Conservation (phyloP, 805 yeast species). For the Starmerella apis region DNA sequence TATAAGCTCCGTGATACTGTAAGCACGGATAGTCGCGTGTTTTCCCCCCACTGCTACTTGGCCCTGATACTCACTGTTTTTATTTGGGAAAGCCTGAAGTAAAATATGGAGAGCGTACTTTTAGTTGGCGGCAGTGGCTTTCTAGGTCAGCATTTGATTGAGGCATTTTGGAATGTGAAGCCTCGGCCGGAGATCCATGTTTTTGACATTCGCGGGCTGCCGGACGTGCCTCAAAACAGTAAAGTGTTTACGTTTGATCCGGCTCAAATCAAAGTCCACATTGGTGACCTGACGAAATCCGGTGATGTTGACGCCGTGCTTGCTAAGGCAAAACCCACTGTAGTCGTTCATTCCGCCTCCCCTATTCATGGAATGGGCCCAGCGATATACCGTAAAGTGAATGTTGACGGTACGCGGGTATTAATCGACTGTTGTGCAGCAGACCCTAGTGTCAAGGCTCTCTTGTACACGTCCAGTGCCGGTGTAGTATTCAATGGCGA, state of each 20-base stretch:
- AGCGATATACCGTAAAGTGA: constrained; percentile 75
- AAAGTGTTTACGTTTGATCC: constrained; percentile 58
- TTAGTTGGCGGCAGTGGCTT: constrained; percentile 95
- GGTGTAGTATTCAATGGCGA: constrained; percentile 97
- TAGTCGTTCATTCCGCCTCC: constrained; percentile 90
- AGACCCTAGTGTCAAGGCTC: constrained; percentile 42
- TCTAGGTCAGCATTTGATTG: constrained; percentile 80
- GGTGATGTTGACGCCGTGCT: constrained; percentile 61
- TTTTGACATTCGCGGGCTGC: constrained; percentile 83
- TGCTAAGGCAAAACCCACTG: constrained; percentile 47
- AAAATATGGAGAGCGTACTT: constrained; percentile 46
- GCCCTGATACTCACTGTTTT: too few relatives aligned
- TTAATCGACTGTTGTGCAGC: constrained; percentile 52
- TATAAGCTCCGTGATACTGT: too few relatives aligned
- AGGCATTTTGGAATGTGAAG: constrained; percentile 58
- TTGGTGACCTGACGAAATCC: constrained; percentile 75
- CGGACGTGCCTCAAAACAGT: constrained; percentile 52
- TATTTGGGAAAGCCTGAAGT: too few relatives aligned
- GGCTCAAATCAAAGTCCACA: constrained; percentile 45
- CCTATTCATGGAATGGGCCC: constrained; percentile 87
- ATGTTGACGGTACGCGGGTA: constrained; percentile 77
- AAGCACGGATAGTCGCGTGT: too few relatives aligned
- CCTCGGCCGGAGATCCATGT: constrained; percentile 71
- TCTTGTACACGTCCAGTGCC: constrained; percentile 93
- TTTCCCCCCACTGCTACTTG: too few relatives aligned